Percentiles rank a stretch among this genome's conserved stretches.
phyloP scores from a whole-genome alignment of 192 early-diverging fungal species.

The Coemansia sp. region DNA sequence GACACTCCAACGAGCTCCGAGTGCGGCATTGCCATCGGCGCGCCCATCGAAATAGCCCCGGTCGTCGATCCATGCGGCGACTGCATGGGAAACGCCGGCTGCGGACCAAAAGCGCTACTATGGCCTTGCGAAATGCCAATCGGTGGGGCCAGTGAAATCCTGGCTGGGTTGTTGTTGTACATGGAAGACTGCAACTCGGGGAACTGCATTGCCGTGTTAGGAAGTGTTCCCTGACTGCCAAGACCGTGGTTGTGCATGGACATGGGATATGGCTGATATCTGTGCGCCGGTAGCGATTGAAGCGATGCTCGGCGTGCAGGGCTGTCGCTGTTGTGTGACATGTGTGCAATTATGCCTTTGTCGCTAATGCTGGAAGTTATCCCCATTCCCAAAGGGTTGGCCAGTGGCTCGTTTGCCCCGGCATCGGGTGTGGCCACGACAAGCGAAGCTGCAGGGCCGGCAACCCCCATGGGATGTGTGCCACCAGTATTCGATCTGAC shows the following conservation, averaged over 20 bases:
- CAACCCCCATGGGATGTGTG: background rate
- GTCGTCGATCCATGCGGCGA: conserved; percentile 3
- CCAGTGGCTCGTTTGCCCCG: background rate
- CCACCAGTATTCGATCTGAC: background rate
- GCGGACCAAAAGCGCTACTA: conserved; percentile 2
- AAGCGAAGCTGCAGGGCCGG: conserved; percentile 5
- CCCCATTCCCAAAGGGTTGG: conserved; percentile 21
- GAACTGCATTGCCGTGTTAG: background rate
- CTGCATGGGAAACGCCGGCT: conserved; percentile 17
- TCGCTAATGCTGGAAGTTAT: conserved; percentile 50
- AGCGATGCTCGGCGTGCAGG: conserved; percentile 40
- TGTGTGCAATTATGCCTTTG: conserved; percentile 17
- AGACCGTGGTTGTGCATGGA: background rate
- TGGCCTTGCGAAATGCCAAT: background rate
- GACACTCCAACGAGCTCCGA: conserved; percentile 4
- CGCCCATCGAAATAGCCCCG: conserved; percentile 10
- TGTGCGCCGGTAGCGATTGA: conserved; percentile 27
- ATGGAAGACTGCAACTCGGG: background rate
- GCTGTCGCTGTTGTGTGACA: conserved; percentile 1
- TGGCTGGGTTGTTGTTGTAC: background rate
- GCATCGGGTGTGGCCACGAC: conserved; percentile 1
- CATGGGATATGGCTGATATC: conserved; percentile 45
- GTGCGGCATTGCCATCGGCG: conserved; percentile 13
- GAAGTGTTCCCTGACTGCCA: background rate
- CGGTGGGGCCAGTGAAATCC: background rate